Evolutionary conservation across 306 rosid species (phyloP).

Genomic region (Oxytropis ochrocephala): DNA sequence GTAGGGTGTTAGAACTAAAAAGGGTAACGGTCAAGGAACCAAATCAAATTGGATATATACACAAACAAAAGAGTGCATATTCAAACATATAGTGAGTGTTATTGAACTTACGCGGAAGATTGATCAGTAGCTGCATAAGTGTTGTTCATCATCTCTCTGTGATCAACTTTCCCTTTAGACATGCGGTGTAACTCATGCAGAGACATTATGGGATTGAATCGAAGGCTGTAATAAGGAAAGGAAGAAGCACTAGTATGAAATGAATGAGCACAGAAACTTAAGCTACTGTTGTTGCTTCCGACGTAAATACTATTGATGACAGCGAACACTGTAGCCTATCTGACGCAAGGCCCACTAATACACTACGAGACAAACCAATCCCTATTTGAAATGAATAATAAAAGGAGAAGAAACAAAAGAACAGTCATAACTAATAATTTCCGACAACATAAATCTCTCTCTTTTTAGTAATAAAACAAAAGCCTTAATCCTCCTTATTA

Average conservation of each 20-base stretch:
- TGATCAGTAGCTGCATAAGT: constrained; percentile 18
- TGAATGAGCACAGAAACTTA: constrained; percentile 21
- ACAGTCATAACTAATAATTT: too few species aligned
- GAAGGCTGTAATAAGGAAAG: neutral
- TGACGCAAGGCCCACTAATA: constrained; percentile 42
- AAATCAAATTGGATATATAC: neutral
- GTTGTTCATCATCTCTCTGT: constrained; percentile 38
- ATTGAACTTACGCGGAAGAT: constrained; percentile 46
- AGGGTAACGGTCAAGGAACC: neutral
- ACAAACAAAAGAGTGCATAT: neutral
- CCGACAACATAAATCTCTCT: neutral
- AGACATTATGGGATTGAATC: constrained; percentile 40
- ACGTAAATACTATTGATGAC: constrained; percentile 23
- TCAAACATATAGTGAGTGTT: neutral
- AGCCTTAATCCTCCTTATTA: constrained; percentile 42
- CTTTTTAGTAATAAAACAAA: constrained; percentile 1
- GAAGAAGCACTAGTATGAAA: neutral
- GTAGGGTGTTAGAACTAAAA: neutral
- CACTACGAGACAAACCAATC: constrained; percentile 34
- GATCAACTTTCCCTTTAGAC: constrained; percentile 44
- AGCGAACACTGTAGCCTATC: neutral
- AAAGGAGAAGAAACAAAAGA: neutral
- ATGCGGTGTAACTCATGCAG: constrained; percentile 54
- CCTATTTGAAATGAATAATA: constrained; percentile 24
- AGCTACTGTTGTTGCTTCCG: constrained; percentile 16